Evolutionary conservation across 495 filamentous ascomycete species (phyloP), one percentile per base, ranked within the genome.

Genomic region (Amniculicola lignicola): DNA sequence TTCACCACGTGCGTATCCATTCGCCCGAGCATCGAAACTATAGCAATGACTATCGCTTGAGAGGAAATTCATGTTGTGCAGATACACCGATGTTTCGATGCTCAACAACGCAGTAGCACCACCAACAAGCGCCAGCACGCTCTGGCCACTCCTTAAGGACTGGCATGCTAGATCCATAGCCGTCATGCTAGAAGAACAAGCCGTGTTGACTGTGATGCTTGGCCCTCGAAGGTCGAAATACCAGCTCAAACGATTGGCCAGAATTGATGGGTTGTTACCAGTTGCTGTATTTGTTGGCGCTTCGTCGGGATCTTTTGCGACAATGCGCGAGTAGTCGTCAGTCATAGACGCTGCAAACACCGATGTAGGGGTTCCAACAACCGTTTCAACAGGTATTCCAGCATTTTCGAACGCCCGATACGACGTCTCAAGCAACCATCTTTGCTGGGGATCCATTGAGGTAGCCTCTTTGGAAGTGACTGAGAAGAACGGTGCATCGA

Each of bases 271-370:
- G 10, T 18, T 35, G 3, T 27, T 28, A 4, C 41, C 52, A 3
- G 52, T 47, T 12, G 19, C 47, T 4, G 16, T 18, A 10, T 47
- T 55, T 7, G 46, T 53, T 24, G 62, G 53, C 7, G 50, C 31
- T 12, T 61, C 51, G 28, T 72, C 66, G 0, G 72, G 65, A 27
- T 56, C 52, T 28, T 39, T 54, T 12, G 22, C 27, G 15, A 45
- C 40, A 33, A 40, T 51, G 21, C 4, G 15, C 10, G 14, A 2
- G 19, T 51, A 51, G 19, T 44, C 37, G 14, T 39, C 40, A 35
- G 28, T 12, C 11, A 29, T 28, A 2, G 4, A 51, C 23, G 40
- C 21, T 37, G 1, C 27, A 40, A 41, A 63, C 37, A 48, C 45
- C 21, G 39, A 48, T 3, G 40, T 48, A 18, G 53, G 27, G 11